Evolutionary conservation across 73 alveolate genomes (phyloP).

Genomic region (Paramecium octaurelia): DNA sequence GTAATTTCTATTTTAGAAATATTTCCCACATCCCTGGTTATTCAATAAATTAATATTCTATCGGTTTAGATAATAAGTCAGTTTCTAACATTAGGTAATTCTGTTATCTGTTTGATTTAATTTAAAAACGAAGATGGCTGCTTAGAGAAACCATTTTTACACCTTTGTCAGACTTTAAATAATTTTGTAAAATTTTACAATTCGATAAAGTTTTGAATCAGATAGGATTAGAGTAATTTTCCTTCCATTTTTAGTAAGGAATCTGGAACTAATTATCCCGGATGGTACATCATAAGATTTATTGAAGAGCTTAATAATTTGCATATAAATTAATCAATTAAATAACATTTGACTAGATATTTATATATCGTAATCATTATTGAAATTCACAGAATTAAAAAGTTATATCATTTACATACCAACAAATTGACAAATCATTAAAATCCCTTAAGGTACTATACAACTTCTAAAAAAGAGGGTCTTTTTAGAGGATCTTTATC

Average conservation of each 20-base stretch:
- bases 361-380: background rate
- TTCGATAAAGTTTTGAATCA: background rate
- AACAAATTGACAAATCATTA: background rate
- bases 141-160: background rate
- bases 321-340: background rate
- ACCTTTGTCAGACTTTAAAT: slow-evolving; percentile 19
- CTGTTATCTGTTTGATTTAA: background rate
- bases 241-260: background rate
- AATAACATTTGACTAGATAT: background rate
- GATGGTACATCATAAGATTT: slow-evolving; percentile 40
- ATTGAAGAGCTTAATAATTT: background rate
- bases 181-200: background rate
- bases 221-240: background rate
- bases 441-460: background rate
- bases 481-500: background rate
- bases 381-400: background rate
- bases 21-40: slow-evolving; percentile 20
- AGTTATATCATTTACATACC: background rate
- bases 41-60: background rate
- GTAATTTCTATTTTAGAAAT: background rate
- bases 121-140: background rate
- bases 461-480: background rate
- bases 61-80: background rate
- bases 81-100: background rate
- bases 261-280: slow-evolving; percentile 2